Base-by-base conservation (phyloP, 2,329 filamentous ascomycete species). In the Trichoderma semiorbis region DNA sequence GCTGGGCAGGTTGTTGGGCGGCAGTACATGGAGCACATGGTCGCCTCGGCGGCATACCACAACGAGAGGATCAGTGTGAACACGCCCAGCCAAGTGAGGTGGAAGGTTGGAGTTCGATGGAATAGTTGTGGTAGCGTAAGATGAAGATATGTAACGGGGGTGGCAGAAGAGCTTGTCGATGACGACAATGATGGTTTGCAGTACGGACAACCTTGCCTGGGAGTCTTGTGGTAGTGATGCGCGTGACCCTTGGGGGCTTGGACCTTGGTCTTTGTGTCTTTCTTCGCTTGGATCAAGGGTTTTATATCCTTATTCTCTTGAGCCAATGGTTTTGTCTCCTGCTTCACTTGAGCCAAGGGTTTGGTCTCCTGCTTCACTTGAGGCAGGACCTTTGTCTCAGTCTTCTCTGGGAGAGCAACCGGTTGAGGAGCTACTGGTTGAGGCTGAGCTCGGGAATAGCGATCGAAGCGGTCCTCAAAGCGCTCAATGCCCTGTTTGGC, bases 401-500 rank as follows among this genome's bases (percentile, higher is more conserved):
- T 69, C 57, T 69, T 53, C 34, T 65, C 72, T 62, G 73, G 73
- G 18, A 3, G 16, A 4, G 36, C 16, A 0, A 39, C 36, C 36
- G 36, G 36, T 39, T 39, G 16, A 0, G 36, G 36, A 18, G 36
- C 16, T 39, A 18, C 16, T 1, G 36, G 16, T 8, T 39, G 36
- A 39, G 76, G 77, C 65, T 85, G 81, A 3, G 77, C 77, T 55
- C 84, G 82, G 11, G 83, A 81, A 21, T 90, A 83, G 71, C 84
- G 83, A 73, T 84, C 83, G 24, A 90, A 83, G 70, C 84, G 83
- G 73, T 84, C 83, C 76, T 89, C 86, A 7, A 90, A 81, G 11
- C 87, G 83, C 76, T 89, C 87, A 65, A 91, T 90, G 12, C 88
- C 88, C 68, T 85, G 83, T 74, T 87, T 88, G 24, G 87, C 86